A percentile compares a stretch with the other conserved stretches of the same genome.
Conservation (phyloP, 352 stramenopile species). For the Paralagenidium karlingii region DNA sequence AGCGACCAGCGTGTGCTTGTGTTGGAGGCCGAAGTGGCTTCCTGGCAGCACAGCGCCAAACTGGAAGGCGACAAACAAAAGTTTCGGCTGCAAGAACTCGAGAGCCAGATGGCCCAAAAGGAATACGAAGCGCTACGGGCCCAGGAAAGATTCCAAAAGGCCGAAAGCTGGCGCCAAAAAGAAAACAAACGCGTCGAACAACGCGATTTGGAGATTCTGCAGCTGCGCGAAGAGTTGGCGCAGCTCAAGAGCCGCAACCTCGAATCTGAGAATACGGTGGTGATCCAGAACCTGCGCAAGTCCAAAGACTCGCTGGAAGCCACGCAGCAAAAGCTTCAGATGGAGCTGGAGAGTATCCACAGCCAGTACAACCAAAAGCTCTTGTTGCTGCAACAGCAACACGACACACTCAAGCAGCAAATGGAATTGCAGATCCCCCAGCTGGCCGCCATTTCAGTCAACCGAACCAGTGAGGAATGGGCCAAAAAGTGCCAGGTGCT, state of each 20-base stretch:
- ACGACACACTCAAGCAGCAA: slow-evolving; percentile 20
- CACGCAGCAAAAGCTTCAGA: slow-evolving; percentile 11
- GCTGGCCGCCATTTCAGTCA: slow-evolving; percentile 30
- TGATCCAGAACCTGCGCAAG: slow-evolving; percentile 25
- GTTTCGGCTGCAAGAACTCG: slow-evolving; percentile 26
- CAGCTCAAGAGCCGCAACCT: slow-evolving; percentile 11
- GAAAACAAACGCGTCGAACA: slow-evolving; percentile 18
- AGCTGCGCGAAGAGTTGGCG: slow-evolving; percentile 29
- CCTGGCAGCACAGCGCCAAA: slow-evolving; percentile 14
- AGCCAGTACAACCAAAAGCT: background rate
- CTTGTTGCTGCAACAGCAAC: background rate
- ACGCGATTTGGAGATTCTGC: slow-evolving; percentile 26
- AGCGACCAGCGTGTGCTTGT: slow-evolving; percentile 18
- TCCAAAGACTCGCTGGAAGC: slow-evolving; percentile 16
- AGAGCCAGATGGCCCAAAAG: slow-evolving; percentile 29
- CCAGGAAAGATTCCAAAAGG: background rate
- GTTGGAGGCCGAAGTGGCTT: slow-evolving; percentile 18
- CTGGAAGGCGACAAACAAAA: slow-evolving; percentile 30
- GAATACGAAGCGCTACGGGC: slow-evolving; percentile 30
- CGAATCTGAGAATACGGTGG: slow-evolving; percentile 1
- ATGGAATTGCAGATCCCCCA: slow-evolving; percentile 35
- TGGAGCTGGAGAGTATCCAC: background rate
- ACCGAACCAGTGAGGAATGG: slow-evolving; percentile 27
- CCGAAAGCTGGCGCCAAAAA: background rate
- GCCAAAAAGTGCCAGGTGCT: background rate